Evolutionary conservation across 2,329 filamentous ascomycete species (phyloP), one percentile per base, ranked within the genome.

Genomic region (Claviceps sp.): DNA sequence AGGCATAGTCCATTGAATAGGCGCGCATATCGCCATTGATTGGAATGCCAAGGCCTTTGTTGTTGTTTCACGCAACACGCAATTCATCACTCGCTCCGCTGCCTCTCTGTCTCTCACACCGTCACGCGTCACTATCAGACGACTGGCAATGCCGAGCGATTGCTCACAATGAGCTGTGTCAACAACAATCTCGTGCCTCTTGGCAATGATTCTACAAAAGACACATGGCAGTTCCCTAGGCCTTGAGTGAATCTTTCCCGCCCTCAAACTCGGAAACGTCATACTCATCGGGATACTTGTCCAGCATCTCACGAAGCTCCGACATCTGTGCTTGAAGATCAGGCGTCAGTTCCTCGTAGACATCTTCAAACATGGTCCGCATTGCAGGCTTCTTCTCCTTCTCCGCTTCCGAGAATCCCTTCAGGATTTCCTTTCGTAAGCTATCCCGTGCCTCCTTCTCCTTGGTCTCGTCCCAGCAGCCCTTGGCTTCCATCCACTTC

Each of bases 231-330:
- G 20, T 16, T 42, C 16, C 55, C 51, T 46, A 65, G 41, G 30
- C 54, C 58, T 74, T 71, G 64, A 90, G 62, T 16, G 81, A 83
- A 44, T 79, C 76, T 54, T 82, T 74, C 0, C 89, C 89, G 3
- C 80, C 87, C 57, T 95, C 86, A 67, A 80, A 89, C 58, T 83
- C 80, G 16, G 74, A 75, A 47, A 93, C 64, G 67, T 97, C 89
- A 67, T 98, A 98, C 72, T 98, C 93, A 38, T 87, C 82, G 0
- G 91, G 90, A 70, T 97, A 98, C 60, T 77, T 82, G 59, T 91
- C 81, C 49, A 98, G 64, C 49, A 95, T 77, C n/a, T 79, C 76
- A 63, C 74, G 86, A 61, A 97, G 72, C 69, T 90, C 78, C 34
- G 56, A 55, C 66, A 71, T 89, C 73, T 98, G 93, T 43, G 71